Evolutionary conservation across 2,329 filamentous ascomycete species (phyloP).

Genomic region (Venturia effusa): DNA sequence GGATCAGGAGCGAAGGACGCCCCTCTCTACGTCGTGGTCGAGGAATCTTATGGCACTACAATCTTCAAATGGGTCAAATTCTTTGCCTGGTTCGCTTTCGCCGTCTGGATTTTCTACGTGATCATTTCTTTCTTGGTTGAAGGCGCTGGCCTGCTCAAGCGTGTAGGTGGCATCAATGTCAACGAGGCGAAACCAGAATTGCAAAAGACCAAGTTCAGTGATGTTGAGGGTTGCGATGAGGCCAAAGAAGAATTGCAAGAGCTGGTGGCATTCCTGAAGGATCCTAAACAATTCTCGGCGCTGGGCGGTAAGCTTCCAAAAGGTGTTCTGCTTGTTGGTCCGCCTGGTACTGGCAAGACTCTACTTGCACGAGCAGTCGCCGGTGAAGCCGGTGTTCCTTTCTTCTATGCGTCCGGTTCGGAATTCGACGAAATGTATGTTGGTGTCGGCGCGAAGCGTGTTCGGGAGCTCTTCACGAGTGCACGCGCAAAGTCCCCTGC

Average conservation of each 20-base stretch:
- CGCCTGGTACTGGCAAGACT: slow-evolving; percentile 95
- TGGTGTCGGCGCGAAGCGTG: slow-evolving; percentile 90
- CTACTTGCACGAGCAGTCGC: slow-evolving; percentile 90
- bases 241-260: slow-evolving; percentile 97
- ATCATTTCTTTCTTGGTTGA: slow-evolving; percentile 70
- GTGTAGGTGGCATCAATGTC: slow-evolving; percentile 57
- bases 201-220: slow-evolving; percentile 80
- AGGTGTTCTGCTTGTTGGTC: slow-evolving; percentile 87
- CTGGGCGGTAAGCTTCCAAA: slow-evolving; percentile 95
- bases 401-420: slow-evolving; percentile 99
- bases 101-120: slow-evolving; percentile 70
- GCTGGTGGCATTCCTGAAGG: slow-evolving; percentile 89
- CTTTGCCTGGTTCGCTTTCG: slow-evolving; percentile 63
- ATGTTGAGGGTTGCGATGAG: slow-evolving; percentile 96
- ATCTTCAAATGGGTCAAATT: slow-evolving; percentile 93
- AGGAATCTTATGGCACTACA: slow-evolving; percentile 68
- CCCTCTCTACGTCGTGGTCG: slow-evolving; percentile 91
- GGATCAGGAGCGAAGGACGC: slow-evolving; percentile 66
- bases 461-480: slow-evolving; percentile 79
- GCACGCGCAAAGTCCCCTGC: slow-evolving; percentile 78
- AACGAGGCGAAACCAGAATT: slow-evolving; percentile 87
- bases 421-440: slow-evolving; percentile 99
- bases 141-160: slow-evolving; percentile 66
- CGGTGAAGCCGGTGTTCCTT: slow-evolving; percentile 92
- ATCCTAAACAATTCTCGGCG: slow-evolving; percentile 84